Base-by-base conservation (phyloP, 768 basidiomycete species). In the Boletus rubescentipes region DNA sequence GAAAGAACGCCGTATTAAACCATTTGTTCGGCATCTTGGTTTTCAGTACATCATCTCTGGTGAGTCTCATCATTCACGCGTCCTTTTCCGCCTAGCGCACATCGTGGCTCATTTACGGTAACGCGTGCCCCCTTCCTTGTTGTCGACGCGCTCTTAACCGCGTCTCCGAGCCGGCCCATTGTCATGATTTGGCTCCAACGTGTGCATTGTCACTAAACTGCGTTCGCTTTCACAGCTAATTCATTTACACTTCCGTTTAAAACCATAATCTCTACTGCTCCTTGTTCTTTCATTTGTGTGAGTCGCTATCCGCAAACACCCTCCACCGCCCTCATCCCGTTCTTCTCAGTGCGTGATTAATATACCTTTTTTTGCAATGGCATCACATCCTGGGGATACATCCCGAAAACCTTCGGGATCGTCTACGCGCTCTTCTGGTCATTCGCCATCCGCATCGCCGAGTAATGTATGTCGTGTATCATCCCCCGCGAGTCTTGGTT, bases 321-420 rank as follows among this genome's bases (percentile, higher is more conserved):
- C 42, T 35, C 39, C 46, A 50, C 52, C 44, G 58, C 53, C 45
- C 55, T 63, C 61, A 61, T 63, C 57, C 35, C 20, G 30, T 29
- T 59, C 61, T 32, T 35, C 39, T 40, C 52, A 68, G 66, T 65
- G 62, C 62, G 68, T 67, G 65, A 61, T 67, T 65, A 64, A 64
- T 61, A 59, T 61, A 62, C 34, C 53, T 57, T 47, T 53, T 55
- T 42, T 59, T 53, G 4, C 55, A 46, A 76, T 72, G 68, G 61
- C 57, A 61, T 70, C 68, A 60, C 75, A 61, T 51, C 51, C 60
- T 61, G 75, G 72, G 42, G 73, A 77, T 60, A 74, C 79, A 40
- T 78, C 85, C 21, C 81, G 84, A 64, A 87, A 87, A 63, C 83
- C 85, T 38, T 87, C 87, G 32, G 81, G 79, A 51, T 85, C 87